Conservation (phyloP, 345 rosid species). For the Anastatica hierochuntica region DNA sequence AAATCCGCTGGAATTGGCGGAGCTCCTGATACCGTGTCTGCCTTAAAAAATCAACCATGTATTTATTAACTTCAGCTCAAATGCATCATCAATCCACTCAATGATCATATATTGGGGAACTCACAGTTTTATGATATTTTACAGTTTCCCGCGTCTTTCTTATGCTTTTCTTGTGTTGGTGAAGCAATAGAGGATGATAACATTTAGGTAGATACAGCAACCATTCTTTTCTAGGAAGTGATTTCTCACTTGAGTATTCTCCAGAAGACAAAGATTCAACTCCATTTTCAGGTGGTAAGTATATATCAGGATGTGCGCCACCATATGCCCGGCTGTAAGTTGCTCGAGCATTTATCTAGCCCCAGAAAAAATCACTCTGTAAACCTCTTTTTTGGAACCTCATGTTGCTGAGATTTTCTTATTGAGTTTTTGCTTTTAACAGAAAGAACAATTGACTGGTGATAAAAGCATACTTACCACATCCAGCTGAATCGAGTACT, state of each 20-base stretch:
- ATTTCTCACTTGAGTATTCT: conserved; percentile 22
- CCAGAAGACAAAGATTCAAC: conserved; percentile 23
- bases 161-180: conserved; percentile 61
- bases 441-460: no score
- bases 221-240: conserved; percentile 47
- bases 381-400: conserved; percentile 7
- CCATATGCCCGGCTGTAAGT: conserved; percentile 66
- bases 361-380: background rate
- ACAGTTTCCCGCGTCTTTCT: conserved; percentile 40
- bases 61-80: no score
- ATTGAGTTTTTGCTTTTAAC: background rate
- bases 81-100: background rate
- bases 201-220: conserved; percentile 66
- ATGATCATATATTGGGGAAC: conserved; percentile 19
- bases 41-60: conserved; percentile 34
- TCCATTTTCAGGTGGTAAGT: conserved; percentile 43
- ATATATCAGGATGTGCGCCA: conserved; percentile 61
- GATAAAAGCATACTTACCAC: conserved; percentile 33
- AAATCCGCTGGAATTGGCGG: conserved; percentile 76
- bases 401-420: background rate
- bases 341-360: conserved; percentile 86
- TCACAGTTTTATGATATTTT: conserved; percentile 43
- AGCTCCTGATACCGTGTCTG: conserved; percentile 36
- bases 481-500: conserved; percentile 50
- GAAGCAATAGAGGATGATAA: conserved; percentile 78